phyloP scores from a whole-genome alignment of 2,329 filamentous ascomycete genomes.

The Botryosphaeria agaves region DNA sequence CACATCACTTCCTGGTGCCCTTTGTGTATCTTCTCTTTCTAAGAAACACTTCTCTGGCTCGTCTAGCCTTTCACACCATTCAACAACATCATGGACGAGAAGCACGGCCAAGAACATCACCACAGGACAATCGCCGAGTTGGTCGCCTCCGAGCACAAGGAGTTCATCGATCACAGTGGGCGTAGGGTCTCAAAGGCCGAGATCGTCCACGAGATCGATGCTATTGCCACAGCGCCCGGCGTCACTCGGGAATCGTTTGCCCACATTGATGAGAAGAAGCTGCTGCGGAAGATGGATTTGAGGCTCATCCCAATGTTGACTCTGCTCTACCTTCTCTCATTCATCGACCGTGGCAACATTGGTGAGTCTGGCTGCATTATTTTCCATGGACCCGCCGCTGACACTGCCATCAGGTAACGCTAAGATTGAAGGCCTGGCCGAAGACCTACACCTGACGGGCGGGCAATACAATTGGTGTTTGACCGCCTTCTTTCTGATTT shows the following conservation, averaged over 20 bases:
- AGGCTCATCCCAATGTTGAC: slow-evolving; percentile 24
- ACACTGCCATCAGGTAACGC: slow-evolving; percentile 9
- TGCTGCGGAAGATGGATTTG: slow-evolving; percentile 38
- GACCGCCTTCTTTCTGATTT: slow-evolving; percentile 45
- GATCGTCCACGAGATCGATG: slow-evolving; percentile 3
- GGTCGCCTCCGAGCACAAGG: too few species aligned
- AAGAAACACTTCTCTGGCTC: too few species aligned
- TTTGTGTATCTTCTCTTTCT: too few species aligned
- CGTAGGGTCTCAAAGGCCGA: slow-evolving; percentile 3
- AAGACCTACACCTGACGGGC: slow-evolving; percentile 8
- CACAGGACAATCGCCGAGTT: too few species aligned
- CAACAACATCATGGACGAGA: too few species aligned
- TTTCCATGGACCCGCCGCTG: slow-evolving; percentile 14
- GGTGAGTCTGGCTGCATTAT: slow-evolving; percentile 13
- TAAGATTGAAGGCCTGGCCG: slow-evolving; percentile 9
- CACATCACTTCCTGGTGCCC: too few species aligned
- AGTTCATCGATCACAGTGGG: too few species aligned
- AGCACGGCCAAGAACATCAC: too few species aligned
- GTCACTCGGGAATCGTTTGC: slow-evolving; percentile 17
- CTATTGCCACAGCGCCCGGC: slow-evolving; percentile 7
- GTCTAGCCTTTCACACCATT: too few species aligned
- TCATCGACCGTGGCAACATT: slow-evolving; percentile 18
- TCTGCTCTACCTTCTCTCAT: slow-evolving; percentile 21
- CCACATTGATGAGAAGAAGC: slow-evolving; percentile 29
- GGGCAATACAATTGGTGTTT: slow-evolving; percentile 44